Base-by-base conservation (phyloP, 139 green algal genomes). In the Tetradesmus obliquus region DNA sequence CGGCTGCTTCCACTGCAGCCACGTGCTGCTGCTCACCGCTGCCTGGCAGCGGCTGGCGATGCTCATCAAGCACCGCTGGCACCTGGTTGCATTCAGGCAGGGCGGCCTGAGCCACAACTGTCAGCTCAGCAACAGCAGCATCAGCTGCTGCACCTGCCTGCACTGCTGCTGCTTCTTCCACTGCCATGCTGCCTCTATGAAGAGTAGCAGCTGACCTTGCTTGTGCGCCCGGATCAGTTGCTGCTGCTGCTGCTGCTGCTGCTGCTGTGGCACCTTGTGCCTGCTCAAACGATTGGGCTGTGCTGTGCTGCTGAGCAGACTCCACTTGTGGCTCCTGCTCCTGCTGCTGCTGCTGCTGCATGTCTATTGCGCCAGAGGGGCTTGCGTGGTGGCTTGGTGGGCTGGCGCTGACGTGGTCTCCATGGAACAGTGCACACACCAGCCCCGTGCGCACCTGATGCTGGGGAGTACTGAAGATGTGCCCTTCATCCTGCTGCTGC, bases 81-180 rank as follows among this genome's bases (percentile, higher is more conserved):
- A 24, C 66, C 15, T 76, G 15, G 66, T 5, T 76, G 17, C n/a
- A 24, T 17, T 19, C 74, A 82, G n/a, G 74, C 24, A 53, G 7
- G n/a, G n/a, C 8, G n/a, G n/a, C n/a, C n/a, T 53, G n/a, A 9
- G 74, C 60, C 60, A 72, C 60, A 10, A 72, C 12, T 72, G 10
- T 19, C 60, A 51, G 1, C 74, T 54, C 3, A 54, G 82, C 82
- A 87, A 71, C 82, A 87, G 51, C 82, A 87, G 82, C 82, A 24
- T 69, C 82, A 69, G 82, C 82, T 54, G 51, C 82, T 84, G 79
- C 79, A 71, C 19, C 19, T 54, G 82, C 82, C 82, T 87, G 15
- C 82, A 54, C 82, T 71, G 51, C 83, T 20, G 55, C 12, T 51
- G 17, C 53, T 15, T n/a, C 10, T 87, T 24, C 82, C 24, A 13